Evolutionary conservation across 2,329 filamentous ascomycete genomes (phyloP).

Genomic region (Ophiocordyceps camponoti-saundersi): DNA sequence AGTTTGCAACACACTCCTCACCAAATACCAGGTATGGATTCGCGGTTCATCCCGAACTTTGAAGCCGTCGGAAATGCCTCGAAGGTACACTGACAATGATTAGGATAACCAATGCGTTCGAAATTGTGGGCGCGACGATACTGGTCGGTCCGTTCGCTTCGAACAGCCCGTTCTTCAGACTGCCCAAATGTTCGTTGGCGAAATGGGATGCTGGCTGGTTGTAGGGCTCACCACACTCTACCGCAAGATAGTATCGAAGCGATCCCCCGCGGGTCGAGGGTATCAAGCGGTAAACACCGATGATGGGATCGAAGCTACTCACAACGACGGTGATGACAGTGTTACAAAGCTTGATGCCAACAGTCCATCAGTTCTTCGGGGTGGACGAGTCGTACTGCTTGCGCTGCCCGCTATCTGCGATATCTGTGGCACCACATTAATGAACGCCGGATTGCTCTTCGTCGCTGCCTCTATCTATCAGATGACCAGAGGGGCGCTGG

Average conservation of each 20-base stretch:
- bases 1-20: conserved; percentile 91
- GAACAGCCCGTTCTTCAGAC: conserved; percentile 95
- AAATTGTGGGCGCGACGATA: conserved; percentile 60
- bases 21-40: conserved; percentile 68
- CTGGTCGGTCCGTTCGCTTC: conserved; percentile 53
- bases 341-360: conserved; percentile 26
- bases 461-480: conserved; percentile 95
- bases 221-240: conserved; percentile 55
- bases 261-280: conserved; percentile 26
- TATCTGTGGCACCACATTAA: conserved; percentile 85
- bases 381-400: conserved; percentile 56
- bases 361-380: conserved; percentile 45
- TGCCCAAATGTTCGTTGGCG: conserved; percentile 93
- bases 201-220: conserved; percentile 92
- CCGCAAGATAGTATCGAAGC: conserved; percentile 32
- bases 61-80: not conserved
- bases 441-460: conserved; percentile 90
- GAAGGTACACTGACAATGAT: not conserved
- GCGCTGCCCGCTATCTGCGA: conserved; percentile 83
- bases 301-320: conserved; percentile 15
- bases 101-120: conserved; percentile 94
- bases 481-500: conserved; percentile 90
- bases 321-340: conserved; percentile 1
- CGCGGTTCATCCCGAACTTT: not conserved
- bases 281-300: conserved; percentile 48